Evolutionary conservation across 495 filamentous ascomycete species (phyloP).

Genomic region (Cetradonia linearis): DNA sequence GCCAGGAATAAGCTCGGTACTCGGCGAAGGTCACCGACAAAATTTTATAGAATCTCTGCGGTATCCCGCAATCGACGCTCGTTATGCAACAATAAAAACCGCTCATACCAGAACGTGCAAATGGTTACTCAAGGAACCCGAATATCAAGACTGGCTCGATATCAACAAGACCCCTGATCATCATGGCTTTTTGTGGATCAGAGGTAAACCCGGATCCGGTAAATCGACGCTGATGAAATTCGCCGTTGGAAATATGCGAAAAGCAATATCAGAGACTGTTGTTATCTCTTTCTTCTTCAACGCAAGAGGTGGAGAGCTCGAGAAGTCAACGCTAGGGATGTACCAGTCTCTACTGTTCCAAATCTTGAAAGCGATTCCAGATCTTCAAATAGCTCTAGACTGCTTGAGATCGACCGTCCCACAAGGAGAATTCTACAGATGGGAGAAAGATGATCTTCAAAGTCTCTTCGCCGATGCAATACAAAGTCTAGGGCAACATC

Average conservation of each 20-base stretch:
- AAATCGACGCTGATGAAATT: conserved; percentile 36
- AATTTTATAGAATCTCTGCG: conserved; percentile 24
- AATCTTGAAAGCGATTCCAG: conserved; percentile 22
- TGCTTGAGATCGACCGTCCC: background rate
- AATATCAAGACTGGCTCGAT: conserved; percentile 30
- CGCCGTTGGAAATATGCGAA: conserved; percentile 16
- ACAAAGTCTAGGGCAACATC: conserved; percentile 15
- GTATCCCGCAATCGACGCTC: conserved; percentile 25
- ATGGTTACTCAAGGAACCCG: conserved; percentile 29
- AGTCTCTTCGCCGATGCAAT: conserved; percentile 28
- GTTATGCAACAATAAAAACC: conserved; percentile 20
- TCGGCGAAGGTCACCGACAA: background rate
- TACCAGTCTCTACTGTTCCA: conserved; percentile 26
- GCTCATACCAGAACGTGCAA: conserved; percentile 30
- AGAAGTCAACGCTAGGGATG: conserved; percentile 6
- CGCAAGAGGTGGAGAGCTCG: conserved; percentile 30
- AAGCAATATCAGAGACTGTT: conserved; percentile 13
- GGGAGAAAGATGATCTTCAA: conserved; percentile 28
- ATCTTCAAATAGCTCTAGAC: conserved; percentile 25
- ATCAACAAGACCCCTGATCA: conserved; percentile 24
- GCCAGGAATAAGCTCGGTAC: background rate
- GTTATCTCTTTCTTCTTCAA: conserved; percentile 38
- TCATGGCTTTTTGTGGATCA: conserved; percentile 36
- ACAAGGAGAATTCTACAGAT: conserved; percentile 9
- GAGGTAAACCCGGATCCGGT: conserved; percentile 38